Conservation (phyloP, 2,329 filamentous ascomycete genomes). For the Aspergillus luchuensis region DNA sequence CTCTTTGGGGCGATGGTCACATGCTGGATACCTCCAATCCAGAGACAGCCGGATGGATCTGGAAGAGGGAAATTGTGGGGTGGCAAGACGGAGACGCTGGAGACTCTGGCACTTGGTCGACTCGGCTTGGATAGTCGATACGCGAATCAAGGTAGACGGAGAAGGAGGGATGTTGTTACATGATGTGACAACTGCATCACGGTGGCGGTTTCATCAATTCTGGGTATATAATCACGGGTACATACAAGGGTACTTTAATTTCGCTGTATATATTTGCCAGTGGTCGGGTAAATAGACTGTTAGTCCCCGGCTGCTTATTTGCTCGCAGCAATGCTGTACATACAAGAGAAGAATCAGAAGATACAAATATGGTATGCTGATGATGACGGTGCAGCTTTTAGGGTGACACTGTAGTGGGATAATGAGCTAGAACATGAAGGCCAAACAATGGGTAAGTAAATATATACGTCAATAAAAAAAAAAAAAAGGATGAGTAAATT, state of each 20-base stretch:
- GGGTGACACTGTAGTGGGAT: too few relatives aligned
- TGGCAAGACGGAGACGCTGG: slow-evolving; percentile 41
- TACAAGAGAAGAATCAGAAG: not conserved
- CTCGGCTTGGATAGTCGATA: slow-evolving; percentile 41
- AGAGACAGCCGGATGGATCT: slow-evolving; percentile 27
- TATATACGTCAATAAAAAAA: too few relatives aligned
- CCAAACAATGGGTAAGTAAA: too few relatives aligned
- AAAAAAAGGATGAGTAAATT: too few relatives aligned
- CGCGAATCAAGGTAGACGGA: slow-evolving; percentile 16
- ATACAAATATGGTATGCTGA: too few relatives aligned
- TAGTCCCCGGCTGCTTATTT: not conserved
- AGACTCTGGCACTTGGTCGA: slow-evolving; percentile 43
- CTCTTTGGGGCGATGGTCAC: slow-evolving; percentile 44
- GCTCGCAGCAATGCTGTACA: not conserved
- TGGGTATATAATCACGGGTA: not conserved
- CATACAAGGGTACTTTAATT: not conserved
- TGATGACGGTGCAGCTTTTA: too few relatives aligned
- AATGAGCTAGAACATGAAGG: not conserved
- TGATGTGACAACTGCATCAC: not conserved
- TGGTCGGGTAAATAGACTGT: not conserved
- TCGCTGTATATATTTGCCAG: not conserved
- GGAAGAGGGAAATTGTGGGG: slow-evolving; percentile 34
- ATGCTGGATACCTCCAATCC: slow-evolving; percentile 44
- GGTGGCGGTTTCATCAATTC: not conserved
- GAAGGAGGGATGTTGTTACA: not conserved